Base-by-base conservation (phyloP, 139 green algal genomes). In the Spirogloea muscicola region DNA sequence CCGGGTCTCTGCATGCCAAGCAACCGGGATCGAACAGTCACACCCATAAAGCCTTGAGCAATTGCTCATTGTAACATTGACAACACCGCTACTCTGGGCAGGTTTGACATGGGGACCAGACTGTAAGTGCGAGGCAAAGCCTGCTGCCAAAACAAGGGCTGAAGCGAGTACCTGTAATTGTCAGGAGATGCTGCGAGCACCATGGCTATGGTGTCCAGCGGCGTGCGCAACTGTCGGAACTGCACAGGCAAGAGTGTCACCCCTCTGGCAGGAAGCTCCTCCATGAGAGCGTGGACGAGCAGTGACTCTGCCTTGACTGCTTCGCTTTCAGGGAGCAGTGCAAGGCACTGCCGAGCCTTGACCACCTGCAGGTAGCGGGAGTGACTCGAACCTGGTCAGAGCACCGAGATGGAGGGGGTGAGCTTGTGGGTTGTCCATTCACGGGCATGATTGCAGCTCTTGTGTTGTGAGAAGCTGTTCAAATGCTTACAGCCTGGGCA, bases 181-280 rank as follows among this genome's bases (percentile, higher is more conserved):
- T n/a, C n/a, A n/a, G 62, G 34, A 34, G 31, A 70, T 18, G 60
- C 33, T 9, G 6, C 52, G 29, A 72, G 62, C 6, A 72, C 62
- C 40, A 63, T 21, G 27, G n/a, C 21, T 34, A 72, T 72, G 3
- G 60, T 52, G n/a, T 70, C 67, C 37, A 76, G 41, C 3, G 33
- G 67, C n/a, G 27, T n/a, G 33, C 67, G 37, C 37, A 67, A 51
- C 55, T 70, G 38, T 7, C 60, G 60, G 7, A 70, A 5, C 42
- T 70, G 38, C 38, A 67, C 7, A 67, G 61, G 67, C 5, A 77
- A 37, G 18, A 76, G 33, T 29, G 74, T 31, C 6, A 76, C 37
- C 18, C 59, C 60, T 21, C 41, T 70, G 29, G 41, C 60, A 9
- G 67, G 67, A 29, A 76, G 33, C 36, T 72, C 43, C 9, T 55